Evolutionary conservation across 805 yeast genomes (phyloP).

Genomic region (Candida patagonica): DNA sequence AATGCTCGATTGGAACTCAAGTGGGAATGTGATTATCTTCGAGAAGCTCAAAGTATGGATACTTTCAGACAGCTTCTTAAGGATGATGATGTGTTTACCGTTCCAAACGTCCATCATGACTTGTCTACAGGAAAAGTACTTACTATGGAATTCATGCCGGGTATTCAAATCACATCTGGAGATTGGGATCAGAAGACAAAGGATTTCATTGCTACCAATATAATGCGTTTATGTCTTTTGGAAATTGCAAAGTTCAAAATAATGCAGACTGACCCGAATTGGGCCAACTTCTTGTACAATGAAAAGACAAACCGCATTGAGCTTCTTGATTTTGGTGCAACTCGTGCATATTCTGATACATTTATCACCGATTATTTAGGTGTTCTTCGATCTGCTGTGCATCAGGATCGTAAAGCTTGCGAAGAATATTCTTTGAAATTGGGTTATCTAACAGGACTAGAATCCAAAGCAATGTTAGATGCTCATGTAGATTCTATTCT

Average conservation of each 20-base stretch:
- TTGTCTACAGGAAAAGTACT: constrained; percentile 74
- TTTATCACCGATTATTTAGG: constrained; percentile 63
- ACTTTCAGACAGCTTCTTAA: constrained; percentile 55
- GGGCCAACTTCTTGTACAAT: constrained; percentile 95
- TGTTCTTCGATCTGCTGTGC: constrained; percentile 66
- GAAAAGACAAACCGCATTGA: constrained; percentile 63
- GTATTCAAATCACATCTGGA: constrained; percentile 72
- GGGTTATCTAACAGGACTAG: constrained; percentile 89
- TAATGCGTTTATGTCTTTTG: constrained; percentile 76
- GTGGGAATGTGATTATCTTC: constrained; percentile 94
- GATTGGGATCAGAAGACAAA: constrained; percentile 60
- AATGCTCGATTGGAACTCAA: constrained; percentile 88
- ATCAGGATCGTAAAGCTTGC: constrained; percentile 54
- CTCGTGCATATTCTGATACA: constrained; percentile 62
- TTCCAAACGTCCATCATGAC: constrained; percentile 73
- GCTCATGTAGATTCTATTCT: constrained; percentile 90
- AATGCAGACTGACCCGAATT: constrained; percentile 99
- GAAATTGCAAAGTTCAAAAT: constrained; percentile 79
- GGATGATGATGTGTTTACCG: constrained; percentile 56
- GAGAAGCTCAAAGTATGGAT: constrained; percentile 75
- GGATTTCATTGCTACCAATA: constrained; percentile 73
- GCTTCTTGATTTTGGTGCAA: constrained; percentile 91
- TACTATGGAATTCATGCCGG: constrained; percentile 84
- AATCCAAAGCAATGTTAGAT: constrained; percentile 73
- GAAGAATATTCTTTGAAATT: constrained; percentile 57